A percentile compares a stretch with the other conserved stretches of the same genome.
These are phyloP conservation scores for Nepenthes mirabilis DNA, from an alignment of 148 eudicot species.

Conservation along the genomic window DNA sequence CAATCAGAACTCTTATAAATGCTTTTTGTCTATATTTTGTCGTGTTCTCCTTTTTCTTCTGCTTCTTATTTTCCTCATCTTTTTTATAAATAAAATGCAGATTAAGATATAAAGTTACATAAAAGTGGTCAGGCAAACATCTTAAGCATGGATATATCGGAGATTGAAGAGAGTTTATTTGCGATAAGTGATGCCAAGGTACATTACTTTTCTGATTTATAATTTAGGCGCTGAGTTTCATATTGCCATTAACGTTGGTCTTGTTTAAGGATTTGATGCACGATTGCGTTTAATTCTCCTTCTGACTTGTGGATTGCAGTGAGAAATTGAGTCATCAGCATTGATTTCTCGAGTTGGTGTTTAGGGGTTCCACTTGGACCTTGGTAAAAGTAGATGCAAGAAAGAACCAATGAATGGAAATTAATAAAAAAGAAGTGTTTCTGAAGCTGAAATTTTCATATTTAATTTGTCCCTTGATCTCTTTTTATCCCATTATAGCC, in stretches of 20 bases:
- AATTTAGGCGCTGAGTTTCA: not conserved
- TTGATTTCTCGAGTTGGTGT: no score
- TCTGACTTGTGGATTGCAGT: no score
- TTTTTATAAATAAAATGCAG: conserved; percentile 6
- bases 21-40: not conserved
- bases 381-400: no score
- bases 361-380: no score
- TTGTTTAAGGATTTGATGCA: not conserved
- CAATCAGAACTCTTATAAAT: no score
- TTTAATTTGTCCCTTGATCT: no score
- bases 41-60: not conserved
- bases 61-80: not conserved
- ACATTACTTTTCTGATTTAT: not conserved
- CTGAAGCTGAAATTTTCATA: no score
- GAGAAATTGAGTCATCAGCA: no score
- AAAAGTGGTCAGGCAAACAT: conserved; percentile 5
- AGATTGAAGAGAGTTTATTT: conserved; percentile 64
- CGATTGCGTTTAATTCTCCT: not conserved
- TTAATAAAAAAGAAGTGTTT: no score
- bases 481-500: no score
- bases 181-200: conserved; percentile 88
- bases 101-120: conserved; percentile 16
- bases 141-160: conserved; percentile 50
- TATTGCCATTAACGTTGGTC: not conserved
- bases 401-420: no score